A percentile compares a stretch with the other conserved stretches of the same genome.
Evolutionary conservation across 2,329 filamentous ascomycete genomes (phyloP).

Genomic region (Tolypocladium cylindrosporum): DNA sequence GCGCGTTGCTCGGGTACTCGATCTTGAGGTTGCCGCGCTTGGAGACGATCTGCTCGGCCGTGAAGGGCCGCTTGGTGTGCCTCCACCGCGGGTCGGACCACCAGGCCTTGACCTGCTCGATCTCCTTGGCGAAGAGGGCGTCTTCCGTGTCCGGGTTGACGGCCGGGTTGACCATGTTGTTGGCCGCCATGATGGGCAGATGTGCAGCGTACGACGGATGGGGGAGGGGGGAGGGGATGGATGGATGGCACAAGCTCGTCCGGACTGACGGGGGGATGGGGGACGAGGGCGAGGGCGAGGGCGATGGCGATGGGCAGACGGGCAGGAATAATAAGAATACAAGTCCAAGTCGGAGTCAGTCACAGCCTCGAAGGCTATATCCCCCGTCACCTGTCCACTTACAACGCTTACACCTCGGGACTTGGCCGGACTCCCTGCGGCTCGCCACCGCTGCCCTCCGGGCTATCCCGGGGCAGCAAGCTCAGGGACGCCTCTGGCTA

Average conservation of each 20-base stretch:
- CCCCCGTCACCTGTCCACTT: neutral
- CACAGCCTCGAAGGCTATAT: neutral
- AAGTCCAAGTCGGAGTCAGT: neutral
- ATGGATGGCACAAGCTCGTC: neutral
- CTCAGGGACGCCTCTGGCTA: neutral
- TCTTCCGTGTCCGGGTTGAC: constrained; percentile 49
- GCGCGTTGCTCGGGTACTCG: constrained; percentile 79
- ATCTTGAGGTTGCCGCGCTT: constrained; percentile 90
- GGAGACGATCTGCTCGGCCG: constrained; percentile 90
- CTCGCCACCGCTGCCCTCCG: neutral
- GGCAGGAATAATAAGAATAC: neutral
- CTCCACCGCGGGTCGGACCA: constrained; percentile 90
- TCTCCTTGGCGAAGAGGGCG: constrained; percentile 68
- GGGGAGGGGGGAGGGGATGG: no score
- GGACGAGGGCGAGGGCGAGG: neutral
- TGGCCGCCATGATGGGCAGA: constrained; percentile 41
- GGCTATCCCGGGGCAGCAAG: neutral
- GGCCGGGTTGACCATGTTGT: constrained; percentile 51
- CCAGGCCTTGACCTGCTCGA: constrained; percentile 85
- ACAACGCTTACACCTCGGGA: constrained; percentile 1
- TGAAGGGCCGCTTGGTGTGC: constrained; percentile 85
- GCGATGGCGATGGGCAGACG: neutral
- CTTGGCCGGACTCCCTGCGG: neutral
- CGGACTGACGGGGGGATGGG: neutral
- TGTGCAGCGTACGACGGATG: constrained; percentile 1